phyloP scores from a whole-genome alignment of 768 basidiomycete genomes.

The Agaricus subrufescens region DNA sequence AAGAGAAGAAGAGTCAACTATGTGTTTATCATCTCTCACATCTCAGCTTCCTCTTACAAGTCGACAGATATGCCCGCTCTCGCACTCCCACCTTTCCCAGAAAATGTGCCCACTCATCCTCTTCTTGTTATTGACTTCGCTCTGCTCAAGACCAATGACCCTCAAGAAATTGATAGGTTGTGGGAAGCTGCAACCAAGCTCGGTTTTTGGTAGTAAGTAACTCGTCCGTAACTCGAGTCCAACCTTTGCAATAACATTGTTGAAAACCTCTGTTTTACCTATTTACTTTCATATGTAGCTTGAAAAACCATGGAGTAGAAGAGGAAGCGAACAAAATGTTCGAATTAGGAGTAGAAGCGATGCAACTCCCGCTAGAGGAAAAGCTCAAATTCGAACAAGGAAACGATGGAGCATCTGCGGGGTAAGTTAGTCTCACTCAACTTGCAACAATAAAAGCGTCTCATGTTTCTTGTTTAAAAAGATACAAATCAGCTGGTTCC shows the following conservation, averaged over 20 bases:
- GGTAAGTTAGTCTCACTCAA: conserved; percentile 20
- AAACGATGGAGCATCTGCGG: conserved; percentile 35
- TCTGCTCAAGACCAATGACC: conserved; percentile 36
- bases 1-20: too few relatives aligned
- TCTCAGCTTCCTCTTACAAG: too few relatives aligned
- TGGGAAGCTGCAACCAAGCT: conserved; percentile 55
- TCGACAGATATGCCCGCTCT: conserved; percentile 14
- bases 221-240: not conserved
- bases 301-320: conserved; percentile 54
- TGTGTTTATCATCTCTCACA: too few relatives aligned
- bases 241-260: too few relatives aligned
- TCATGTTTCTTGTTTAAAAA: conserved; percentile 9
- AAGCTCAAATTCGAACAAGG: conserved; percentile 58
- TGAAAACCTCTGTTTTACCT: too few relatives aligned
- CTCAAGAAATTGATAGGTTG: conserved; percentile 42
- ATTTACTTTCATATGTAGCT: conserved; percentile 20
- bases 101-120: conserved; percentile 47
- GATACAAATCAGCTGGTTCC: conserved; percentile 61
- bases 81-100: conserved; percentile 40
- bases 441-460: too few relatives aligned
- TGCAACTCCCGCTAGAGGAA: conserved; percentile 49
- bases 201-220: conserved; percentile 65
- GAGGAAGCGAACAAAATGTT: conserved; percentile 48
- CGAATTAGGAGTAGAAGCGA: conserved; percentile 48
- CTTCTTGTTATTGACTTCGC: conserved; percentile 52